Conservation (phyloP, 495 filamentous ascomycete genomes). For the Penicillium cataractarum region DNA sequence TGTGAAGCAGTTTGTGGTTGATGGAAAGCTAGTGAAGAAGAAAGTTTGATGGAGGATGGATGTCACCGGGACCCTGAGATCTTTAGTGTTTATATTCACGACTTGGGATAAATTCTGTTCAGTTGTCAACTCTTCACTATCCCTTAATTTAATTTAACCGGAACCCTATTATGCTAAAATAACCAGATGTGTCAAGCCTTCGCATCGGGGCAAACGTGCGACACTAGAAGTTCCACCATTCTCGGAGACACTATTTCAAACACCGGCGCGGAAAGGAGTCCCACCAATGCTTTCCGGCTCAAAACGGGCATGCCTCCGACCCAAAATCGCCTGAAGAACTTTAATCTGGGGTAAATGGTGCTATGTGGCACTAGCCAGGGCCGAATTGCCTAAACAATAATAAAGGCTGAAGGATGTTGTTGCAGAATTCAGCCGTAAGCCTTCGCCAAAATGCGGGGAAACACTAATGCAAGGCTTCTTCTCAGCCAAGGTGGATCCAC, state of each 20-base stretch:
- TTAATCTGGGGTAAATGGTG: not conserved
- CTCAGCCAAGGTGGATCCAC: not conserved
- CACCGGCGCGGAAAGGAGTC: slow-evolving; percentile 7
- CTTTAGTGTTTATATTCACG: not conserved
- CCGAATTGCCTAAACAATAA: not conserved
- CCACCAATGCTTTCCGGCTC: slow-evolving; percentile 7
- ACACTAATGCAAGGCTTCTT: not conserved
- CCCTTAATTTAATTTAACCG: slow-evolving; percentile 9
- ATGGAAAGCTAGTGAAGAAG: not conserved
- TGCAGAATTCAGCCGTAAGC: slow-evolving; percentile 5
- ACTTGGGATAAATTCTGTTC: not conserved
- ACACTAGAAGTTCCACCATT: slow-evolving; percentile 2
- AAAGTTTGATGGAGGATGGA: not conserved
- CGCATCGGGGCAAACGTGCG: not conserved
- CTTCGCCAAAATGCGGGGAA: not conserved
- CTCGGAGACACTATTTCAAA: not conserved
- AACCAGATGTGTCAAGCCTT: not conserved
- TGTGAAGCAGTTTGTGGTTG: not conserved
- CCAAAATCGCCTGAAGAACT: not conserved
- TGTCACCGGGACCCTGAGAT: not conserved
- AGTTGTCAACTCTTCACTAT: not conserved
- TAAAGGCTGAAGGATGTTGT: not conserved
- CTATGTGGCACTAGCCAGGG: not conserved
- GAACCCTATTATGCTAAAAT: slow-evolving; percentile 4
- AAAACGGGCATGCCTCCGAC: not conserved